These are phyloP conservation scores for Malus orientalis DNA, from an alignment of 306 rosid species.

Conservation along the genomic window DNA sequence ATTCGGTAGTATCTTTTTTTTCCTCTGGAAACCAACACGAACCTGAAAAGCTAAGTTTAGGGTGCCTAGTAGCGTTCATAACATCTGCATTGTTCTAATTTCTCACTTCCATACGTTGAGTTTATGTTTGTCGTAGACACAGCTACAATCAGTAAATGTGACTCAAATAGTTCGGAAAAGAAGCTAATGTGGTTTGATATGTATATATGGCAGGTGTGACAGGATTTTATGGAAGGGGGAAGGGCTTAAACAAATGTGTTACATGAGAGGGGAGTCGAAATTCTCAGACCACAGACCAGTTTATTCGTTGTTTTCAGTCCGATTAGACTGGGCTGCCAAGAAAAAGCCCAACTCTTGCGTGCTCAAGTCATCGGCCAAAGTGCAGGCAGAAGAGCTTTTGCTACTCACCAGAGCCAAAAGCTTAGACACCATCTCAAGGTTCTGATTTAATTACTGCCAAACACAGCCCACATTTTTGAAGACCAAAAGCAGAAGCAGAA, in stretches of 20 bases:
- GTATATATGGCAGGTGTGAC: slow-evolving; percentile 60
- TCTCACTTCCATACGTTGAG: background rate
- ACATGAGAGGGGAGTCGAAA: slow-evolving; percentile 74
- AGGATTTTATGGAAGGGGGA: slow-evolving; percentile 92
- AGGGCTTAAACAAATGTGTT: slow-evolving; percentile 62
- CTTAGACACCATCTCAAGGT: background rate
- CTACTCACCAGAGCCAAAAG: slow-evolving; percentile 23
- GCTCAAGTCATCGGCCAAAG: slow-evolving; percentile 41
- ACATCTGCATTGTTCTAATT: background rate
- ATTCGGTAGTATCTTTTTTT: too few relatives aligned
- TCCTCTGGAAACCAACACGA: too few relatives aligned
- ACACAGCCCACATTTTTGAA: background rate
- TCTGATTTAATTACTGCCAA: background rate
- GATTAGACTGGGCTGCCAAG: slow-evolving; percentile 32
- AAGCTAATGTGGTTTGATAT: background rate
- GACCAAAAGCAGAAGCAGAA: background rate
- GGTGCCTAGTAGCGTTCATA: too few relatives aligned
- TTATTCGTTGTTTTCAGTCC: slow-evolving; percentile 50
- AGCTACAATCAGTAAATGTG: background rate
- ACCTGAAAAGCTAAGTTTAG: too few relatives aligned
- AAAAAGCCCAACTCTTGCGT: slow-evolving; percentile 5
- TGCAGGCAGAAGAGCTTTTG: slow-evolving; percentile 82
- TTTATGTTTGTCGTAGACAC: background rate
- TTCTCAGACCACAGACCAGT: slow-evolving; percentile 98
- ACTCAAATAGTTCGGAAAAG: background rate